Conservation (phyloP, 2,329 filamentous ascomycete genomes). For the Rhexocercosporidium sp. region DNA sequence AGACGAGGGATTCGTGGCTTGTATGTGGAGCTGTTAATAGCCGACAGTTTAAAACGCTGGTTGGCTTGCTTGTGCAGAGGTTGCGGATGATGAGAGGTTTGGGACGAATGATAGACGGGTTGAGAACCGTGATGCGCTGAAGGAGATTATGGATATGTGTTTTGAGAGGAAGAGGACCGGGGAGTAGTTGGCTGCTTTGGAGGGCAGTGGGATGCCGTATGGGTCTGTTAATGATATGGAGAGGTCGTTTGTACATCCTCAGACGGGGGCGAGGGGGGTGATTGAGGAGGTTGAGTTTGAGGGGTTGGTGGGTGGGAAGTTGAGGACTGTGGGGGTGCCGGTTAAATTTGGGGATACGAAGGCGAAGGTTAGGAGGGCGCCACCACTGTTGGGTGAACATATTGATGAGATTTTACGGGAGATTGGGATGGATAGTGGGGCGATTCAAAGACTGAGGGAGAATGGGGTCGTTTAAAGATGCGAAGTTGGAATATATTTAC, state of each 20-base stretch:
- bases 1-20: constrained; percentile 43
- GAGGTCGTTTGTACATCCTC: constrained; percentile 50
- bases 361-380: constrained; percentile 32
- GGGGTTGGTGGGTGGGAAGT: neutral
- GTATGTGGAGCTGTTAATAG: constrained; percentile 45
- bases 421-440: neutral
- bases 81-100: constrained; percentile 42
- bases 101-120: constrained; percentile 42
- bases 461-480: constrained; percentile 1
- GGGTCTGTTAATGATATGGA: constrained; percentile 53
- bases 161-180: constrained; percentile 46
- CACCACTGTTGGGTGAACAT: constrained; percentile 43
- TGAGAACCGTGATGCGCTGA: constrained; percentile 46
- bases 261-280: constrained; percentile 48
- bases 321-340: constrained; percentile 32
- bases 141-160: constrained; percentile 42
- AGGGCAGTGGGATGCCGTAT: constrained; percentile 51
- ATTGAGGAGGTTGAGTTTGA: constrained; percentile 37
- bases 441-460: neutral
- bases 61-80: constrained; percentile 35
- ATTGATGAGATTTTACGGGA: constrained; percentile 31
- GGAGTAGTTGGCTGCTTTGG: constrained; percentile 48
- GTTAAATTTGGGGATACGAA: constrained; percentile 45
- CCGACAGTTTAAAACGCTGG: constrained; percentile 43
- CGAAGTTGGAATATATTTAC: neutral